Evolutionary conservation across 805 yeast genomes (phyloP), one percentile per base, ranked within the genome.

Genomic region (Metschnikowia anglica): DNA sequence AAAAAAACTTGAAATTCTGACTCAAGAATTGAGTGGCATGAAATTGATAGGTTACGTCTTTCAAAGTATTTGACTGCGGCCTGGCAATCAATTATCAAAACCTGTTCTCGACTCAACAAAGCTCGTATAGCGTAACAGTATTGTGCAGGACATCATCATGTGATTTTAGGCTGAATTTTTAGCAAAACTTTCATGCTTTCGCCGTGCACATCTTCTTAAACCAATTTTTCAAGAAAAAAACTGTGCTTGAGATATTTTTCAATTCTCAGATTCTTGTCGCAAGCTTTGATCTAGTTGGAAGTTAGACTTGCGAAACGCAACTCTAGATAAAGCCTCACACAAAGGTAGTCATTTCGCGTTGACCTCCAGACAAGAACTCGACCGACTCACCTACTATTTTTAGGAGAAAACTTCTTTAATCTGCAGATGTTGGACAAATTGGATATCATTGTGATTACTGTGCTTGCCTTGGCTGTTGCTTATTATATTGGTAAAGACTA

Each of bases 401-500:
- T 8, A n/a, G 23, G 13, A 20, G 26, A 19, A 19, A 12, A 20
- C 28, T 13, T 23, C 11, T 34, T 34, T 3, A 34, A 29, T 12
- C 15, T 15, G 28, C 21, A 26, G 81, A 80, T 81, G 45, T 66
- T 88, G 52, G 95, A 88, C 61, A 70, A 81, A 5, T 71, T 86
- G 43, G 96, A 89, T 64, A 63, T 82, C 48, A 61, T 82, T 19
- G 89, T 87, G 12, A 68, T 89, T 41, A 71, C 75, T 12, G 83
- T 81, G 3, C 72, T 88, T 39, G 77, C 82, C 3, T 57, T 80
- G n/a, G 90, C 86, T 3, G 72, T 84, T 2, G 61, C 76, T 16
- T 79, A 82, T 7, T 88, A 83, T 62, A 76, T 81, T 62, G 79
- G 84, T 39, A 87, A 81, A 58, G 88, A 84, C 34, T 41, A 56